phyloP scores from a whole-genome alignment of 2,329 filamentous ascomycete genomes.

The Penicillium decumbens region DNA sequence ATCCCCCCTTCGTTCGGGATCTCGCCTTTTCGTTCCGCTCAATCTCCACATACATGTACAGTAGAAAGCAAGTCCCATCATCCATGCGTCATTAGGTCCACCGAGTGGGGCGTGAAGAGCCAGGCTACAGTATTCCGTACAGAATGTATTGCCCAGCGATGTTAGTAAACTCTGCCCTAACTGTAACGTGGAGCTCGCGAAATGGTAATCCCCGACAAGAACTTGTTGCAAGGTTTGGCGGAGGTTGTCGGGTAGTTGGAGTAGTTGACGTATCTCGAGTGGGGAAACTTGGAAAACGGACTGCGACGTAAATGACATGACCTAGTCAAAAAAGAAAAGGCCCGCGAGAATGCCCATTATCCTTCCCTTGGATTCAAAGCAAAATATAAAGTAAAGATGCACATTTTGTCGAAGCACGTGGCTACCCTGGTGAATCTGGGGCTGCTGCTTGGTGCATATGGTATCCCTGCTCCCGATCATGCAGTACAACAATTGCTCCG shows the following conservation, averaged over 20 bases:
- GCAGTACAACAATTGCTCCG: constrained; percentile 35
- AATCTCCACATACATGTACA: not conserved
- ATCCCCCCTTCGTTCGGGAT: not conserved
- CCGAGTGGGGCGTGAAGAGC: not conserved
- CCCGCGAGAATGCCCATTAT: not conserved
- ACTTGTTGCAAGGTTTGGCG: not conserved
- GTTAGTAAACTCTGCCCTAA: not conserved
- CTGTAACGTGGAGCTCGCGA: not conserved
- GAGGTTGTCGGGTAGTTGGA: not conserved
- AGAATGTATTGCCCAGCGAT: not conserved
- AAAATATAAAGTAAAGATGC: not conserved
- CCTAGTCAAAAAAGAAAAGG: not conserved
- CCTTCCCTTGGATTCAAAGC: not conserved
- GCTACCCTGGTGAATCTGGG: constrained; percentile 1
- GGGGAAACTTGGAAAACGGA: not conserved
- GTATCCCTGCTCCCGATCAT: constrained; percentile 13
- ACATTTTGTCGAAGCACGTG: not conserved
- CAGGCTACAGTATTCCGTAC: not conserved
- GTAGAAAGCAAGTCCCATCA: not conserved
- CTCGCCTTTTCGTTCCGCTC: not conserved
- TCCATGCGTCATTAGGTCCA: not conserved
- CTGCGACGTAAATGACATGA: not conserved
- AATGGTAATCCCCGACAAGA: not conserved
- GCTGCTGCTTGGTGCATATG: constrained; percentile 1
- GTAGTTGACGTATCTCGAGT: not conserved